Conservation (phyloP, 352 stramenopile species). For the Phytophthora pluvialis region DNA sequence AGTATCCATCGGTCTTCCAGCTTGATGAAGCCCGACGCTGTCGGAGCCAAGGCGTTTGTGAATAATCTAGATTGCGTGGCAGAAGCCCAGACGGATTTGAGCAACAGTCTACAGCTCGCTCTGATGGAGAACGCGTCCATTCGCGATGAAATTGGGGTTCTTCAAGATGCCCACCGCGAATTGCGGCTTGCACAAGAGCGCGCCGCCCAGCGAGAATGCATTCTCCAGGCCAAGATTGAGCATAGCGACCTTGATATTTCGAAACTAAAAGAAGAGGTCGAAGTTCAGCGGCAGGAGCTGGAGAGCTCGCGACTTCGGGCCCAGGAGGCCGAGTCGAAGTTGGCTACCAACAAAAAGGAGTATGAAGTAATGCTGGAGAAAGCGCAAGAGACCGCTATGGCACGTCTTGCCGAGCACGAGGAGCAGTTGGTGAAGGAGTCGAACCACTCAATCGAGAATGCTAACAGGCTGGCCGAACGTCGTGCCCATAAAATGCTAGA, state of each 20-base stretch:
- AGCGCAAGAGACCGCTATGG: constrained; percentile 50
- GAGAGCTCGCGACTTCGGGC: constrained; percentile 42
- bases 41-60: constrained; percentile 43
- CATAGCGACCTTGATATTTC: constrained; percentile 50
- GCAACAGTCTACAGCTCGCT: constrained; percentile 66
- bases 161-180: constrained; percentile 64
- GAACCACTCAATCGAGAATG: constrained; percentile 78
- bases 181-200: constrained; percentile 40
- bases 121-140: constrained; percentile 81
- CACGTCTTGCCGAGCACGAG: constrained; percentile 67
- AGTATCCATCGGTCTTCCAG: constrained; percentile 15
- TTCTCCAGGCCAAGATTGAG: constrained; percentile 40
- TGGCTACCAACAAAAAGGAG: constrained; percentile 46
- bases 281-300: constrained; percentile 42
- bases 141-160: constrained; percentile 61
- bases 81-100: constrained; percentile 67
- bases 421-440: constrained; percentile 75
- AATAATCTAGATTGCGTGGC: constrained; percentile 64
- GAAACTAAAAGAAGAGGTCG: constrained; percentile 52
- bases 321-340: constrained; percentile 42
- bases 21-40: constrained; percentile 14
- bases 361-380: constrained; percentile 53
- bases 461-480: constrained; percentile 60
- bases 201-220: constrained; percentile 25
- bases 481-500: constrained; percentile 64